Evolutionary conservation across 1,284 basidiomycete species (phyloP), one percentile per base, ranked within the genome.

Genomic region (Wallemia mellicola): DNA sequence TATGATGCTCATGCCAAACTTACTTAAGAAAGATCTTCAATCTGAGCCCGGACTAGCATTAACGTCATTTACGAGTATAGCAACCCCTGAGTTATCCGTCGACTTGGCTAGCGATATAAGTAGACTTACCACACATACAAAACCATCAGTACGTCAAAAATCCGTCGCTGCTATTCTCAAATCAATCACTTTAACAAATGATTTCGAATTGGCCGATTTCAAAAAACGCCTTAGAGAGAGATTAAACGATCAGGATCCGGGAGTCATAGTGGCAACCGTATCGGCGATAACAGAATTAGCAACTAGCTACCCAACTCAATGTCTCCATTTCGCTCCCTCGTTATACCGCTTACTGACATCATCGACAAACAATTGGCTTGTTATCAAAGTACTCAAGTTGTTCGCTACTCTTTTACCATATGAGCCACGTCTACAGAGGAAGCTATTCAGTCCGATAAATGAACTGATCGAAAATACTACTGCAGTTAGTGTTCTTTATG

Each of bases 361-460:
- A 0, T 88, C 86, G 27, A 84, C 82, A 27, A 98, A 98, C 70
- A 99, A 98, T 67, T 99, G 94, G 94, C 92, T 96, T 85, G 75
- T 98, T 61, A 99, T 99, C 72, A 99, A 99, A 73, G 83, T 96
- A 58, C 82, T 98, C 69, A 99, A 99, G 72, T 73, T 94, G 66
- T 94, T 95, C 71, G 88, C 89, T 24, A 79, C 82, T 27, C 71
- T 95, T 26, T 85, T 86, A 0, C 92, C 91, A 1, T 75, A 86
- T 64, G 94, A 98, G 70, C 86, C 86, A 17, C 80, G 94, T 15
- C 75, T 99, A 28, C 86, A 94, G 61, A 86, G 83, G 71, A 96
- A 96, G 70, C 77, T 98, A 14, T 80, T 92, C 59, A 81, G 85
- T 14, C 92, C 89, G 1, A 83, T 99, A 62, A 89, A 86, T 0